Conservation (phyloP, 2,329 filamentous ascomycete genomes). For the Rhinocladiella similis region DNA sequence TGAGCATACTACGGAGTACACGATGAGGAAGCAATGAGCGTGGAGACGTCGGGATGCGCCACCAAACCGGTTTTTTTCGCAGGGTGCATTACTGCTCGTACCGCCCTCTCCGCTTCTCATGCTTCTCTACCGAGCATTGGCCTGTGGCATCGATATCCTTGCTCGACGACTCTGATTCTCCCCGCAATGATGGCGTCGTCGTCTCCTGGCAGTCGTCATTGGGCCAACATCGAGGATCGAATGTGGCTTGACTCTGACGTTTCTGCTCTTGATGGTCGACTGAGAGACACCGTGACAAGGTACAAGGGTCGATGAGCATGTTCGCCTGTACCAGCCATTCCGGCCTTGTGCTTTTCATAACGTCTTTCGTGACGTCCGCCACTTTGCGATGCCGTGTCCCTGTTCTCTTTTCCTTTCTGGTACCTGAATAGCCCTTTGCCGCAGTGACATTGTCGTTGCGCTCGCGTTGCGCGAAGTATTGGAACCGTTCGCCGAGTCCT, state of each 20-base stretch:
- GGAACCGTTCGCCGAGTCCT: background rate
- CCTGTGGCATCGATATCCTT: background rate
- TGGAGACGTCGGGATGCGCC: too few species aligned
- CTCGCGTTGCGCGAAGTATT: background rate
- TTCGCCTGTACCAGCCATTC: slow-evolving; percentile 3
- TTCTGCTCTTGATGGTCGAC: background rate
- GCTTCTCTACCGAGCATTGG: too few species aligned
- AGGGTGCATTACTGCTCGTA: too few species aligned
- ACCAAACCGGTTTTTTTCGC: too few species aligned
- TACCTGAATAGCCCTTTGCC: background rate
- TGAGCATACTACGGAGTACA: too few species aligned
- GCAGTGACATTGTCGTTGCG: background rate
- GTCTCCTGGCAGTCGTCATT: background rate
- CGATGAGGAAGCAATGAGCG: too few species aligned
- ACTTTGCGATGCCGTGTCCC: background rate
- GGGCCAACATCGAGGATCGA: background rate
- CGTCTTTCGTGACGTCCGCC: background rate
- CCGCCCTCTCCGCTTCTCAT: too few species aligned
- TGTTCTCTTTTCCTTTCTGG: background rate
- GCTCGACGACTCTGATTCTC: background rate
- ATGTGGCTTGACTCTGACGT: slow-evolving; percentile 20
- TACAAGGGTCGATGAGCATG: slow-evolving; percentile 10
- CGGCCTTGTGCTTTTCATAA: background rate
- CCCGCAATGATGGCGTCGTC: background rate
- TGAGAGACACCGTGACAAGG: slow-evolving; percentile 8